Conservation (phyloP, 257 asterid genomes). For the Lycium barbarum region DNA sequence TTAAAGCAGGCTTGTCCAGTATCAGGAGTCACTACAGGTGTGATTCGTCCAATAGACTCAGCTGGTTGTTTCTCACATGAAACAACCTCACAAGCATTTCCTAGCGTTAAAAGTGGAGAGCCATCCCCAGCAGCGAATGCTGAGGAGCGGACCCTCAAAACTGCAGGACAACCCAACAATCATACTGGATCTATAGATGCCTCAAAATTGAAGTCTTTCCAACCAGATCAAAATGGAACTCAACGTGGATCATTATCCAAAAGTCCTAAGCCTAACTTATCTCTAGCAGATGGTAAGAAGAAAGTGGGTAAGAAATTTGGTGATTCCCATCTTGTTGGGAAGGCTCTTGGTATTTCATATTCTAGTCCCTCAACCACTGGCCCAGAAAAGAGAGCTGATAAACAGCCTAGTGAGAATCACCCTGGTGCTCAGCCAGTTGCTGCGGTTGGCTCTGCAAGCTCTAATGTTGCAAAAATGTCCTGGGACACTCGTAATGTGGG, state of each 20-base stretch:
- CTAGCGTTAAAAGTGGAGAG: conserved; percentile 29
- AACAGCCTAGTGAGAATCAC: not conserved
- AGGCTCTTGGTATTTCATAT: conserved; percentile 28
- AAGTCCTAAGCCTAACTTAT: not conserved
- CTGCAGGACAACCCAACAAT: conserved; percentile 29
- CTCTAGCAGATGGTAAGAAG: not conserved
- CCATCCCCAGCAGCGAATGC: conserved; percentile 9
- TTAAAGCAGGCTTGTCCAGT: conserved; percentile 48
- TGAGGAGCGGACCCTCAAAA: conserved; percentile 21
- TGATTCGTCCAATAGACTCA: conserved; percentile 8
- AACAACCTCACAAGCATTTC: conserved; percentile 10
- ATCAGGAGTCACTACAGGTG: conserved; percentile 41
- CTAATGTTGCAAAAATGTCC: too few relatives aligned
- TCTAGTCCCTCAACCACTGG: conserved; percentile 22
- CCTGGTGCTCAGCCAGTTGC: conserved; percentile 8
- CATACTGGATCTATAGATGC: not conserved
- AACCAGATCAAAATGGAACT: conserved; percentile 21
- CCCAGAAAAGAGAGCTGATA: not conserved
- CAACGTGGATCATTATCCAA: conserved; percentile 11
- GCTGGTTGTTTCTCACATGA: not conserved
- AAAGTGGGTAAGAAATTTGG: conserved; percentile 31
- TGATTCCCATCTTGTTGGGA: conserved; percentile 30
- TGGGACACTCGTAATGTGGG: too few relatives aligned
- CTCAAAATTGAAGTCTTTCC: not conserved
- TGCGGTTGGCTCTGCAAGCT: not conserved